phyloP scores from a whole-genome alignment of 768 basidiomycete genomes.

The Pleurotus sapidus region DNA sequence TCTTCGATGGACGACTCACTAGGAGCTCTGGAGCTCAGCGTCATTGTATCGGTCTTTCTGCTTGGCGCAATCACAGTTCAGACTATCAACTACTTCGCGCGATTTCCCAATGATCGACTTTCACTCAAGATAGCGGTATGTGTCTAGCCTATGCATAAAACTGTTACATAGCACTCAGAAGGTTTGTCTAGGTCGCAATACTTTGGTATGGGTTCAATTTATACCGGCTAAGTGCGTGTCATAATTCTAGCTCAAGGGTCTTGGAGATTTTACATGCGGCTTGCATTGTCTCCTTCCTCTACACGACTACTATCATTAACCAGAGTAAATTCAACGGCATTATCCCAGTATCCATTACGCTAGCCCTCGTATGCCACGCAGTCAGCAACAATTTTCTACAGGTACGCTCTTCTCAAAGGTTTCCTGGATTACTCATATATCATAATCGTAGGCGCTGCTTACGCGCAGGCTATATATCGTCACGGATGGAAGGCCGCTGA shows the following conservation, averaged over 20 bases:
- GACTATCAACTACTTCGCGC: constrained; percentile 17
- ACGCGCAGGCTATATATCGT: background rate
- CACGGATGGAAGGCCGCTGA: background rate
- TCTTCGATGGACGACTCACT: constrained; percentile 14
- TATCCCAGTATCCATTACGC: background rate
- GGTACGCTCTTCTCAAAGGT: background rate
- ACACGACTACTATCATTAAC: constrained; percentile 24
- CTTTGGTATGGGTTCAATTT: constrained; percentile 1
- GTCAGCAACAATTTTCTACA: background rate
- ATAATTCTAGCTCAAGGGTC: constrained; percentile 13
- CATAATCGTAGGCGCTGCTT: background rate
- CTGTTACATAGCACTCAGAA: too few species aligned
- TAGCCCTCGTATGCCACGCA: background rate
- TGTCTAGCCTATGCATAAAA: background rate
- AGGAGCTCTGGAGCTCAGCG: constrained; percentile 22
- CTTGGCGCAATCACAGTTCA: constrained; percentile 24
- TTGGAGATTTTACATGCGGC: constrained; percentile 25
- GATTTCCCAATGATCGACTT: constrained; percentile 20
- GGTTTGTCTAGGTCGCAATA: background rate
- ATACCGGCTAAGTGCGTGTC: too few species aligned
- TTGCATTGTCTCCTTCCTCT: constrained; percentile 23
- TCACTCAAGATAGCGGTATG: constrained; percentile 19
- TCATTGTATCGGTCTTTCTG: constrained; percentile 20
- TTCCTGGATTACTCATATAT: too few species aligned
- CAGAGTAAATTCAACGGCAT: constrained; percentile 5